A percentile compares a stretch with the other conserved stretches of the same genome.
phyloP scores from a whole-genome alignment of 78 protist genomes.

The Planoprotostelium fungivorum region DNA sequence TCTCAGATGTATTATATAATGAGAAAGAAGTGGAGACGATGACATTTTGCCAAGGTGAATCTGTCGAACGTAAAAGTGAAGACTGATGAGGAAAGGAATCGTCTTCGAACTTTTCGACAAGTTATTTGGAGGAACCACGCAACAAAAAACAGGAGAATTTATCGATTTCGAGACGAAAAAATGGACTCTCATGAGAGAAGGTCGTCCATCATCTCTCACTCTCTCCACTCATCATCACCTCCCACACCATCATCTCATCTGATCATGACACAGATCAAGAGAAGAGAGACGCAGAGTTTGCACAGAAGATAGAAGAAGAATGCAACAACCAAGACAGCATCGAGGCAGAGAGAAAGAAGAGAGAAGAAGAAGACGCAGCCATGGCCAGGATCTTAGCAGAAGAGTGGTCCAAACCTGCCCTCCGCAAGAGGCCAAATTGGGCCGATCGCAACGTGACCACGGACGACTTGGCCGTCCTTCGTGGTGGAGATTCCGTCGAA shows the following conservation, averaged over 20 bases:
- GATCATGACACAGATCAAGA: background rate
- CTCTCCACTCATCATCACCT: too few species aligned
- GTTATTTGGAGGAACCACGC: background rate
- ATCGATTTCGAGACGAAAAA: background rate
- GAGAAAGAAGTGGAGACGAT: background rate
- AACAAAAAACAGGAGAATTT: background rate
- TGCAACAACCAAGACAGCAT: too few species aligned
- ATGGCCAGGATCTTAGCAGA: too few species aligned
- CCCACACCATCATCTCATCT: background rate
- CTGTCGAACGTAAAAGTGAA: background rate
- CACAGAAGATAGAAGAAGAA: too few species aligned
- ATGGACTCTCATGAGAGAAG: background rate
- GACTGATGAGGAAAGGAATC: background rate
- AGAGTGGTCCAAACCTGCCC: too few species aligned
- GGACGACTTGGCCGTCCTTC: too few species aligned
- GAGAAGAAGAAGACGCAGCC: too few species aligned
- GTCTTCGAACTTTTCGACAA: background rate
- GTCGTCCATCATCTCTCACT: too few species aligned
- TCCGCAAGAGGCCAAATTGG: too few species aligned
- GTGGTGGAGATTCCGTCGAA: too few species aligned
- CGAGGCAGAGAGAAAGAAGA: too few species aligned
- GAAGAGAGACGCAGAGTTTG: background rate
- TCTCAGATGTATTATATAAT: background rate
- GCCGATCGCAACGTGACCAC: too few species aligned
- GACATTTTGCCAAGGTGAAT: background rate